phyloP scores from a whole-genome alignment of 306 rosid genomes.

The Fragaria nilgerrensis region DNA sequence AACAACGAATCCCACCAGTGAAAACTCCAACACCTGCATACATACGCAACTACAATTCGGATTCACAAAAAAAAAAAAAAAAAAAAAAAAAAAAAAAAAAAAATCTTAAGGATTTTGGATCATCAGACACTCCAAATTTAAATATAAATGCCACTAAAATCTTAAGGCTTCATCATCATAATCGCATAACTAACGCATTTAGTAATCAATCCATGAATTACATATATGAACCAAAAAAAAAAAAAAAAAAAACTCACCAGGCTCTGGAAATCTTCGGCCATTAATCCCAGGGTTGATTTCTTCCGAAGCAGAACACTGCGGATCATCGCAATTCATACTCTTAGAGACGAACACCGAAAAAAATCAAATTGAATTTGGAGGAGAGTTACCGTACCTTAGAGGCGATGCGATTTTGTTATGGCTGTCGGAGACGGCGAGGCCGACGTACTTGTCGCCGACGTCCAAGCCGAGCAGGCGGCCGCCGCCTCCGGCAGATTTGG shows the following conservation, averaged over 20 bases:
- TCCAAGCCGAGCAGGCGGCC: slow-evolving; percentile 81
- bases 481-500: slow-evolving; percentile 31
- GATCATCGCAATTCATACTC: neutral
- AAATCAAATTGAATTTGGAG: neutral
- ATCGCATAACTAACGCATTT: neutral
- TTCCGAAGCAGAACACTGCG: slow-evolving; percentile 72
- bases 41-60: neutral
- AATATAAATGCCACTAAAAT: too few relatives aligned
- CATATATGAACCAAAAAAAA: neutral
- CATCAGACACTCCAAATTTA: too few relatives aligned
- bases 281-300: slow-evolving; percentile 44
- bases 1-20: slow-evolving; percentile 66
- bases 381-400: slow-evolving; percentile 35
- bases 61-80: neutral
- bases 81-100: too few relatives aligned
- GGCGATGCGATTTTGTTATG: slow-evolving; percentile 66
- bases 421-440: slow-evolving; percentile 66
- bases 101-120: too few relatives aligned
- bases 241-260: slow-evolving; percentile 44
- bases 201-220: neutral
- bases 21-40: slow-evolving; percentile 61
- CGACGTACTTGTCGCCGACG: slow-evolving; percentile 81
- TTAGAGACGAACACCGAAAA: neutral
- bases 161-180: too few relatives aligned
- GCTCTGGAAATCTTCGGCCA: slow-evolving; percentile 61